Evolutionary conservation across 441 rosid genomes (phyloP), one percentile per base, ranked within the genome.

Genomic region (Melastoma candidum): DNA sequence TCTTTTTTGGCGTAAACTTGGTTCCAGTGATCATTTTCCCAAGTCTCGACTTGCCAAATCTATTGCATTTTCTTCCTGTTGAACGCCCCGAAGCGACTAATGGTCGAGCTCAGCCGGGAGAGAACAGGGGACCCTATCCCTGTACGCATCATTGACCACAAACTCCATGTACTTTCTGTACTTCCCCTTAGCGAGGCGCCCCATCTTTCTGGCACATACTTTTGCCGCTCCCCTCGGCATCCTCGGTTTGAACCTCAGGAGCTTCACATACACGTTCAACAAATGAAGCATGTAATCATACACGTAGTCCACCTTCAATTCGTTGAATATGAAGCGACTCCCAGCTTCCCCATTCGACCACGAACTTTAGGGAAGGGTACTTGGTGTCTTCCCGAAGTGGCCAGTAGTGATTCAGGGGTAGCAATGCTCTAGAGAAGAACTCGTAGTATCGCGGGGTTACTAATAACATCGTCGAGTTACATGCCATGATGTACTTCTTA

Each of bases 281-380:
- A 14, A 8, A 52, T 52, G 56, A 13, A 32, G 36, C 56, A 52
- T 52, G 56, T 52, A 52, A 26, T 39, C 46, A 4, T 52, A 52
- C 56, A 52, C 56, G 4, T 14, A 52, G 4, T 10, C 56, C 56
- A 52, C 14, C 27, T 39, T 52, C 56, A 52, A 26, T 45, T 52
- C 56, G 43, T 52, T 4, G 56, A 52, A 52, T 52, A 52, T 17
- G 56, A 52, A 52, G 14, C 24, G 46, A 26, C 56, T 52, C 12
- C 56, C 56, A 13, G 12, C 56, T 32, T 52, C 24, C 56, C 56
- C 56, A 52, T 39, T 52, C 56, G 26, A 52, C 56, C 8, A 45
- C 56, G 25, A 52, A 52, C 27, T 52, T 52, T 3, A 52, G 46
- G 56, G 56, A 39, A 26, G 46, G 8, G 56, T 45, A 52, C 43